Percentiles rank a stretch among this genome's conserved stretches.
Evolutionary conservation across 2,329 filamentous ascomycete genomes (phyloP).

Genomic region (Curvularia spicifera): DNA sequence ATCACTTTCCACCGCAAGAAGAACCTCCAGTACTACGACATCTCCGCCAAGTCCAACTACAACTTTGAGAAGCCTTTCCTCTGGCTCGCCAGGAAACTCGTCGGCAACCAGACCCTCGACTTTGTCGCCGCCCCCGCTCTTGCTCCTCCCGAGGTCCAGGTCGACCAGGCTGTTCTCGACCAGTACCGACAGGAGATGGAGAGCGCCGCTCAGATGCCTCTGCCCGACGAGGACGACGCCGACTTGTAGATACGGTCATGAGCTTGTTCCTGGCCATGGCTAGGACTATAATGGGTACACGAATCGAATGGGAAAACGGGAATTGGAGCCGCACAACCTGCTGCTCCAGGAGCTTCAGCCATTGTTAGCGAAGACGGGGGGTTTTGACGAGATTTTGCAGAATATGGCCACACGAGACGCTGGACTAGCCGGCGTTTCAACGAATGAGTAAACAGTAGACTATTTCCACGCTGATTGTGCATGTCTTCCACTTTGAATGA

Average conservation of each 20-base stretch:
- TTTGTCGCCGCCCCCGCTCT: slow-evolving; percentile 96
- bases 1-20: slow-evolving; percentile 99
- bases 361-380: slow-evolving; percentile 39
- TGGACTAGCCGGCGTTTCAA: slow-evolving; percentile 44
- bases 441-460: slow-evolving; percentile 41
- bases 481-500: neutral
- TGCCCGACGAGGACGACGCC: slow-evolving; percentile 93
- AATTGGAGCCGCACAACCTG: slow-evolving; percentile 26
- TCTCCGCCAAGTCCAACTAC: slow-evolving; percentile 99
- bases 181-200: slow-evolving; percentile 90
- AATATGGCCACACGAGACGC: slow-evolving; percentile 32
- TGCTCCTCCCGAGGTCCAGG: slow-evolving; percentile 87
- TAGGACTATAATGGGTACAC: slow-evolving; percentile 38
- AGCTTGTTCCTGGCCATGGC: slow-evolving; percentile 27
- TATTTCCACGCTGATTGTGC: slow-evolving; percentile 9
- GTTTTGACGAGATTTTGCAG: slow-evolving; percentile 30
- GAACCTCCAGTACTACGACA: slow-evolving; percentile 99
- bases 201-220: slow-evolving; percentile 77
- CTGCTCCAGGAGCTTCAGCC: slow-evolving; percentile 32
- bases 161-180: slow-evolving; percentile 81
- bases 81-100: slow-evolving; percentile 97
- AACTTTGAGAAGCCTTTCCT: slow-evolving; percentile 99
- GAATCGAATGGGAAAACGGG: slow-evolving; percentile 38
- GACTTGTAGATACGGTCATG: slow-evolving; percentile 56
- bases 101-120: slow-evolving; percentile 89